Conservation (phyloP, 1,139 yeast species). For the Kurtzmaniella quercitrusa region DNA sequence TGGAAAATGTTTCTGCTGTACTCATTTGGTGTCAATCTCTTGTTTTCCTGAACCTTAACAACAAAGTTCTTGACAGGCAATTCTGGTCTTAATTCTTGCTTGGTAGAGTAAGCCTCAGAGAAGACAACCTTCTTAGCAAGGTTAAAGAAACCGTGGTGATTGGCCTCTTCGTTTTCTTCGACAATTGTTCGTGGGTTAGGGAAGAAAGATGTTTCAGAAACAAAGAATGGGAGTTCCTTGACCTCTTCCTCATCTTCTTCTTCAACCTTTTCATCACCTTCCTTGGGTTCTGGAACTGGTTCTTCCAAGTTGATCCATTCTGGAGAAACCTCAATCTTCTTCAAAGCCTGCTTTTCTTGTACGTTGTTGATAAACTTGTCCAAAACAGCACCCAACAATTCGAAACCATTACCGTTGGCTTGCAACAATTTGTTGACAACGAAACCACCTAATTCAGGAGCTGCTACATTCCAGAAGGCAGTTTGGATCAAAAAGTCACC, state of each 20-base stretch:
- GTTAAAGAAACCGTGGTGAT: conserved; percentile 41
- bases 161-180: conserved; percentile 36
- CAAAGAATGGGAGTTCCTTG: conserved; percentile 46
- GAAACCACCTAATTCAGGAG: conserved; percentile 60
- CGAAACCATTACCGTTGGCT: conserved; percentile 79
- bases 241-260: conserved; percentile 21
- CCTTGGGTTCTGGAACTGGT: conserved; percentile 17
- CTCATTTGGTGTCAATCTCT: conserved; percentile 86
- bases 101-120: conserved; percentile 69
- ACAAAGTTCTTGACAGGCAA: conserved; percentile 80
- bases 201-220: conserved; percentile 55
- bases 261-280: conserved; percentile 15
- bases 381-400: conserved; percentile 77
- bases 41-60: conserved; percentile 87
- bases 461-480: conserved; percentile 73
- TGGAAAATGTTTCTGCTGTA: conserved; percentile 96
- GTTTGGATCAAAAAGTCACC: conserved; percentile 71
- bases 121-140: conserved; percentile 72
- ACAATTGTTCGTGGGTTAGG: conserved; percentile 49
- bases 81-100: conserved; percentile 75
- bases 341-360: conserved; percentile 44
- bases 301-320: conserved; percentile 38
- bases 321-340: conserved; percentile 39
- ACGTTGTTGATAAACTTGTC: conserved; percentile 60
- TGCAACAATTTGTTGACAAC: conserved; percentile 77